Evolutionary conservation across 768 basidiomycete species (phyloP).

Genomic region (Crepidotus variabilis): DNA sequence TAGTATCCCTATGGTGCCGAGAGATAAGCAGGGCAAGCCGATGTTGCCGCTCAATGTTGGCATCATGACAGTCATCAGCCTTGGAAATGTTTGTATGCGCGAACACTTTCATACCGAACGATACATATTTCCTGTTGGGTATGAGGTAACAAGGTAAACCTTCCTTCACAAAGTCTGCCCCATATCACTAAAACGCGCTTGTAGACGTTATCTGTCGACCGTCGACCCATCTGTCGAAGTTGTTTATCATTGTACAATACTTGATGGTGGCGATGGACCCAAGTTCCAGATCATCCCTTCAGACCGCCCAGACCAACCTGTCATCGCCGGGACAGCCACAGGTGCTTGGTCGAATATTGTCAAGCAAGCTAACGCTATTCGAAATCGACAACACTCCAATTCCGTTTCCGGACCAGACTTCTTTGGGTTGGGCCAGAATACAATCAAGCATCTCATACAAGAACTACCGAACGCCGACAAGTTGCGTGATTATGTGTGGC

Average conservation of each 20-base stretch:
- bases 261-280: conserved; percentile 81
- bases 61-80: conserved; percentile 76
- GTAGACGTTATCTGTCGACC: conserved; percentile 77
- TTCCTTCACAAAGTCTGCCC: neutral
- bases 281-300: conserved; percentile 81
- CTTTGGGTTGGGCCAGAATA: conserved; percentile 83
- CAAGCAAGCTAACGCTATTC: conserved; percentile 75
- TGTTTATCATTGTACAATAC: conserved; percentile 78
- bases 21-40: conserved; percentile 67
- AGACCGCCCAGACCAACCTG: conserved; percentile 65
- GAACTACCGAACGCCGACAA: conserved; percentile 71
- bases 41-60: conserved; percentile 79
- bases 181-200: neutral
- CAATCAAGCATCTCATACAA: conserved; percentile 89
- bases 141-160: conserved; percentile 72
- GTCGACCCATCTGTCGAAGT: conserved; percentile 62
- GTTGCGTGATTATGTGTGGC: conserved; percentile 81
- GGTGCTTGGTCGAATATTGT: conserved; percentile 87
- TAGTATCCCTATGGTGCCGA: conserved; percentile 75
- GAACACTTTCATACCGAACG: conserved; percentile 86
- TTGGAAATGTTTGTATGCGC: conserved; percentile 76
- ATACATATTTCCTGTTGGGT: conserved; percentile 87
- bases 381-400: conserved; percentile 80
- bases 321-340: conserved; percentile 84
- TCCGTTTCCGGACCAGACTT: conserved; percentile 88